Conservation (phyloP, 371 early-diverging fungal species). For the Dinochytrium kinnereticum region DNA sequence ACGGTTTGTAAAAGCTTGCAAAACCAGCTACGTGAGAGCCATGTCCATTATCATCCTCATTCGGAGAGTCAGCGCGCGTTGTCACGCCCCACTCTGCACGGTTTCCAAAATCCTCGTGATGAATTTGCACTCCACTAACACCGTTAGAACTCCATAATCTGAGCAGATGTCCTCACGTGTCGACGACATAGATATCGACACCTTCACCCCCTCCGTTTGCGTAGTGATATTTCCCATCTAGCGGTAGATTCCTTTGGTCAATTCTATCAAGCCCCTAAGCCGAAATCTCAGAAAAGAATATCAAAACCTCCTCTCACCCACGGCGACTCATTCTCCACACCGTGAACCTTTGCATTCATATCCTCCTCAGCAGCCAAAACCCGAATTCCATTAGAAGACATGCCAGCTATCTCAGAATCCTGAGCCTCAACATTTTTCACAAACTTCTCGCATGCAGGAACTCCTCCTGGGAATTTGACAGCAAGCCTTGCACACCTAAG, state of each 20-base stretch:
- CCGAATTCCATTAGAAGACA: not conserved
- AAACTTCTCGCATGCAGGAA: conserved; percentile 7
- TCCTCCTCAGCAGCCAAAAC: conserved; percentile 20
- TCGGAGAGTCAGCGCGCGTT: conserved; percentile 49
- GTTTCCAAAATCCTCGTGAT: conserved; percentile 74
- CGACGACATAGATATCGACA: conserved; percentile 39
- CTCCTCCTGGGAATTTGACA: conserved; percentile 10
- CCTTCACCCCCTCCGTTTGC: conserved; percentile 26
- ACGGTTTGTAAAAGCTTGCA: not conserved
- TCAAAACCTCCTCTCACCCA: conserved; percentile 29
- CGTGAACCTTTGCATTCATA: not conserved
- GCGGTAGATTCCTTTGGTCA: conserved; percentile 33
- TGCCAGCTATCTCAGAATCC: not conserved
- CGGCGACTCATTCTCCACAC: conserved; percentile 27
- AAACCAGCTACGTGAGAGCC: conserved; percentile 36
- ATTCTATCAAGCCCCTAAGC: conserved; percentile 38
- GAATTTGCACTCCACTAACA: conserved; percentile 71
- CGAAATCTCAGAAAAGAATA: not conserved
- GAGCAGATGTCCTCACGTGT: conserved; percentile 25
- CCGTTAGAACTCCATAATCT: conserved; percentile 51
- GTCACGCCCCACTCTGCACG: conserved; percentile 79
- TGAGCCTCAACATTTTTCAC: conserved; percentile 1
- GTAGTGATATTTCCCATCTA: conserved; percentile 30
- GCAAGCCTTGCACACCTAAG: not conserved
- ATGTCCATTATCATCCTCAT: conserved; percentile 47